A percentile compares a stretch with the other conserved stretches of the same genome.
Conservation (phyloP, 306 rosid species). For the Ceratonia siliqua region DNA sequence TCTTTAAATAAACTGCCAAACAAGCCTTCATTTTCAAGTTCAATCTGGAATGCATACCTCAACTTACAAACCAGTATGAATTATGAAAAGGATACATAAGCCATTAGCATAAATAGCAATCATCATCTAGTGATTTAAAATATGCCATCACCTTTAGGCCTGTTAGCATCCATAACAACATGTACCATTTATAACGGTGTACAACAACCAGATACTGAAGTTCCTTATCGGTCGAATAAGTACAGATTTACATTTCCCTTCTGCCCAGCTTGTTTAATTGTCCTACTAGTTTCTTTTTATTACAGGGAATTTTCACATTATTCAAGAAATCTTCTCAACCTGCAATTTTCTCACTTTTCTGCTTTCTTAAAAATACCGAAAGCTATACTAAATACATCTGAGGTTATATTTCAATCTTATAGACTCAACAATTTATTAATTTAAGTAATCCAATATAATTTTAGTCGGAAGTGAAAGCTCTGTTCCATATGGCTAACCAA, state of each 20-base stretch:
- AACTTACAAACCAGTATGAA: not conserved
- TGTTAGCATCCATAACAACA: not conserved
- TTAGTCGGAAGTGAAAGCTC: not conserved
- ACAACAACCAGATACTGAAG: not conserved
- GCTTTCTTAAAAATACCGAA: constrained; percentile 4
- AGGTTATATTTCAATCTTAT: not conserved
- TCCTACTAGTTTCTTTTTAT: not conserved
- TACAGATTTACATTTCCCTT: not conserved
- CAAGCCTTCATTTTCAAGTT: not conserved
- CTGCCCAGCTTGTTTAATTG: not conserved
- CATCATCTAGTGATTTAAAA: not conserved
- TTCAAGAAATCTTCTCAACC: not conserved
- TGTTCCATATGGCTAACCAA: not conserved
- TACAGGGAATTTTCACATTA: not conserved
- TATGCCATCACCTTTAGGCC: not conserved
- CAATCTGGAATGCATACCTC: not conserved
- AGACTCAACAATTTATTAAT: not conserved
- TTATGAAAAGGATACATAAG: not conserved
- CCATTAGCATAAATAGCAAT: not conserved
- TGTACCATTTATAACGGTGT: not conserved
- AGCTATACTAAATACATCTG: not conserved
- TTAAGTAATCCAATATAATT: not conserved
- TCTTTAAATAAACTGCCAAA: not conserved
- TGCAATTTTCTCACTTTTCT: constrained; percentile 6
- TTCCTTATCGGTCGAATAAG: constrained; percentile 2